Conservation (phyloP, 306 rosid genomes). For the Boehmeria nivea region DNA sequence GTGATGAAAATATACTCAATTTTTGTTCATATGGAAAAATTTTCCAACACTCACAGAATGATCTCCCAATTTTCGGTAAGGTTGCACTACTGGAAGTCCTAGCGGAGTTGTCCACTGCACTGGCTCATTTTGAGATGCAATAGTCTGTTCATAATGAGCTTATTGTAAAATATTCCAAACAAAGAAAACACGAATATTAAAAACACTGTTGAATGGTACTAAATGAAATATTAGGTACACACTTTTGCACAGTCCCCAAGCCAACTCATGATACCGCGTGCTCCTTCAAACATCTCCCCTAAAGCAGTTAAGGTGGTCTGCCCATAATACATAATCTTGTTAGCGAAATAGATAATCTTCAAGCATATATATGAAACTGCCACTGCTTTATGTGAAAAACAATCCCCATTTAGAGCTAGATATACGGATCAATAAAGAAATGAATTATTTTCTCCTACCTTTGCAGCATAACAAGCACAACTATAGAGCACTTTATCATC, state of each 20-base stretch:
- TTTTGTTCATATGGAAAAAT: conserved; percentile 8
- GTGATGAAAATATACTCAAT: conserved; percentile 15
- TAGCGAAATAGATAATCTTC: conserved; percentile 1
- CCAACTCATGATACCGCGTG: conserved; percentile 87
- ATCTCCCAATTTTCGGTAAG: conserved; percentile 67
- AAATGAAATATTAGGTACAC: background rate
- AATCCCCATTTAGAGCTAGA: conserved; percentile 4
- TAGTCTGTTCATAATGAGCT: conserved; percentile 42
- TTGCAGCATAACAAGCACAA: conserved; percentile 90
- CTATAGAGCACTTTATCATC: conserved; percentile 60
- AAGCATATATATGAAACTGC: background rate
- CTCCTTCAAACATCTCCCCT: conserved; percentile 95
- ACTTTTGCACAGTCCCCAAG: conserved; percentile 96
- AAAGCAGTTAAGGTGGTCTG: conserved; percentile 86
- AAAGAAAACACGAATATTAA: background rate
- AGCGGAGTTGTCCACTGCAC: conserved; percentile 96
- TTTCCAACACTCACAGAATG: conserved; percentile 59
- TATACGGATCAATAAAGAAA: background rate
- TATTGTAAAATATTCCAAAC: conserved; percentile 14
- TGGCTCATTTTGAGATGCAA: conserved; percentile 82
- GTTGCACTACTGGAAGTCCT: conserved; percentile 98
- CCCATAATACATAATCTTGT: conserved; percentile 10
- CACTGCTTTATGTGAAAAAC: background rate
- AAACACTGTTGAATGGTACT: background rate
- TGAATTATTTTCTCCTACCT: conserved; percentile 34